Base-by-base conservation (phyloP, 2,329 filamentous ascomycete genomes). In the Aspergillus quadrilineatus region DNA sequence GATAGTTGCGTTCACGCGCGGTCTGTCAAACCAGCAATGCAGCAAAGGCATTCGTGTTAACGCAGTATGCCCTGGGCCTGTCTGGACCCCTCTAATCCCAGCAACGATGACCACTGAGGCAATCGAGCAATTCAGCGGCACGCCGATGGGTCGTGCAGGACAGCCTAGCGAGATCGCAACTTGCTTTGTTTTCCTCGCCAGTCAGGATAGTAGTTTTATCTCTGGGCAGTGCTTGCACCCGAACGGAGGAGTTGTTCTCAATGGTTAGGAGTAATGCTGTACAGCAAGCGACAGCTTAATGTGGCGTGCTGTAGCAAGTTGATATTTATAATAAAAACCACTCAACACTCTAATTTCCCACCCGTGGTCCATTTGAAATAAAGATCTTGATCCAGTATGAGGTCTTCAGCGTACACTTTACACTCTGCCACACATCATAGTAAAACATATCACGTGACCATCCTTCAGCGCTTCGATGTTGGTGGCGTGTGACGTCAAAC, bases 91-190 rank as follows among this genome's bases (percentile, higher is more conserved):
- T 0, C 77, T 92, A 2, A 89, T 91, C 53, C 87, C 87, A 0
- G 76, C 86, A 0, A 91, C 88, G 0, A 91, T 92, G 88, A 83
- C 77, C 53, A 79, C 85, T 2, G 77, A 86, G 60, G 87, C 87
- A 0, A 85, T 90, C 74, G 85, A 90, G 73, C 77, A 88, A 59
- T 93, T 93, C 71, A 81, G 78, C 10, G 83, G 80, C 2, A 82
- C 82, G 22, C 90, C 89, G 0, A 90, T 94, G 78, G 89, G 89
- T 4, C 79, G 90, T 17, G 89, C 89, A 0, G 87, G 85, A 2
- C 90, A 94, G 73, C 90, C 89, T 2, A 89, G 85, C 55, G 90
- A 95, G 79, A 88, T 94, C 60, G 90, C 89, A 0, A 88, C 89
- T 0, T 90, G 87, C 66, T 89, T 92, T 56, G 89, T 94, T 4